Conservation (phyloP, 257 asterid genomes). For the Solanum pinnatisectum region DNA sequence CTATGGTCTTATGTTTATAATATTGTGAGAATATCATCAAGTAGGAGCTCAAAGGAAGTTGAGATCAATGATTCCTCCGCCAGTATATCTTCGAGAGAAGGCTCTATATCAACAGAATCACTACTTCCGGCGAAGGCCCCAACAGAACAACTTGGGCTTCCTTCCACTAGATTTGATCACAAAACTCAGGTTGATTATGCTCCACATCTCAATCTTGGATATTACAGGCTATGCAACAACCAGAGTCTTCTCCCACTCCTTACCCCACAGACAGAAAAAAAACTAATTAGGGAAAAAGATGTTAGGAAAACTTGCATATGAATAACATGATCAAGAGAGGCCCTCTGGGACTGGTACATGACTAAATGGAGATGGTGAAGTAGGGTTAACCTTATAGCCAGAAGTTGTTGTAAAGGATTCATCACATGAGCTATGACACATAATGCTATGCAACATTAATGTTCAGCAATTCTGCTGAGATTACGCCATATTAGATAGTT, state of each 20-base stretch:
- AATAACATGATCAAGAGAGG: neutral
- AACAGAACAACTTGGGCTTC: slow-evolving; percentile 26
- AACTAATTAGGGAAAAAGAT: neutral
- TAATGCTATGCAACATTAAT: neutral
- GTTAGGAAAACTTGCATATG: neutral
- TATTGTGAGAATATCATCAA: slow-evolving; percentile 57
- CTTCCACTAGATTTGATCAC: slow-evolving; percentile 20
- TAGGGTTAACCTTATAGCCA: neutral
- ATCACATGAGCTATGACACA: neutral
- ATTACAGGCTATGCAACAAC: neutral
- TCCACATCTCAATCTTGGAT: neutral
- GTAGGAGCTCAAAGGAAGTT: slow-evolving; percentile 40
- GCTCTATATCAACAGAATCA: slow-evolving; percentile 32
- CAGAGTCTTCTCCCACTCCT: neutral
- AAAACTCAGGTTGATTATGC: slow-evolving; percentile 32
- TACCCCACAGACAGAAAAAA: neutral
- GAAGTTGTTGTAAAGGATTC: neutral
- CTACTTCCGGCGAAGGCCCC: slow-evolving; percentile 39
- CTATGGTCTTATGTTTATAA: slow-evolving; percentile 84
- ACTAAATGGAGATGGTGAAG: neutral
- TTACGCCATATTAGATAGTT: neutral
- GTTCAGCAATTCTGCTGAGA: neutral
- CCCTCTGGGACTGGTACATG: neutral
- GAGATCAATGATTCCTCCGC: slow-evolving; percentile 34
- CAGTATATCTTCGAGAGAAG: slow-evolving; percentile 21